Evolutionary conservation across 2,329 filamentous ascomycete species (phyloP).

Genomic region (Penicillium griseofulvum): DNA sequence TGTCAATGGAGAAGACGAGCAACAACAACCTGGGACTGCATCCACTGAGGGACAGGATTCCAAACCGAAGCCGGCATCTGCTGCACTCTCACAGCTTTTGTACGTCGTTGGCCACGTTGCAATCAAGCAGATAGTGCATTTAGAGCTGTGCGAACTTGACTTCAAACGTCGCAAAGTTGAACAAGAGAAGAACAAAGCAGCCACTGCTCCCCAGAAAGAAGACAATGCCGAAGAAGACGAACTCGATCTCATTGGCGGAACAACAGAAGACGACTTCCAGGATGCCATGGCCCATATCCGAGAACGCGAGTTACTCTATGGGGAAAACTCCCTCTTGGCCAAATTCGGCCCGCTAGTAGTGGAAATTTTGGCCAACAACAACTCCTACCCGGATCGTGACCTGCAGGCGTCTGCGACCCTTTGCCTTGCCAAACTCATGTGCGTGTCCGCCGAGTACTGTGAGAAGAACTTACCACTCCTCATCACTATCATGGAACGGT

Average conservation of each 20-base stretch:
- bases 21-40: slow-evolving; percentile 35
- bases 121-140: slow-evolving; percentile 97
- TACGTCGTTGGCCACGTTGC: slow-evolving; percentile 96
- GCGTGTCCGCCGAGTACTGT: slow-evolving; percentile 94
- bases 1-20: slow-evolving; percentile 32
- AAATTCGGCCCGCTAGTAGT: slow-evolving; percentile 88
- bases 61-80: slow-evolving; percentile 64
- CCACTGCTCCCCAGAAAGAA: slow-evolving; percentile 46
- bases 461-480: slow-evolving; percentile 87
- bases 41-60: slow-evolving; percentile 36
- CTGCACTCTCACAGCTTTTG: slow-evolving; percentile 81
- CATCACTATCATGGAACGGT: slow-evolving; percentile 96
- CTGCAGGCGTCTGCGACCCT: slow-evolving; percentile 91
- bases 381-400: slow-evolving; percentile 81
- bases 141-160: slow-evolving; percentile 95
- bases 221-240: slow-evolving; percentile 74
- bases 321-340: slow-evolving; percentile 77
- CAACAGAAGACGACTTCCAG: slow-evolving; percentile 89
- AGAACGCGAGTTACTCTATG: slow-evolving; percentile 79
- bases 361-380: slow-evolving; percentile 94
- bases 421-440: slow-evolving; percentile 98
- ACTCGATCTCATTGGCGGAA: slow-evolving; percentile 92
- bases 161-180: slow-evolving; percentile 86
- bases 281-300: slow-evolving; percentile 82
- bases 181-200: slow-evolving; percentile 49